A percentile compares a stretch with the other conserved stretches of the same genome.
These are phyloP conservation scores for Claviceps sorghi DNA, from an alignment of 2,329 filamentous ascomycete genomes.

Conservation along the genomic window DNA sequence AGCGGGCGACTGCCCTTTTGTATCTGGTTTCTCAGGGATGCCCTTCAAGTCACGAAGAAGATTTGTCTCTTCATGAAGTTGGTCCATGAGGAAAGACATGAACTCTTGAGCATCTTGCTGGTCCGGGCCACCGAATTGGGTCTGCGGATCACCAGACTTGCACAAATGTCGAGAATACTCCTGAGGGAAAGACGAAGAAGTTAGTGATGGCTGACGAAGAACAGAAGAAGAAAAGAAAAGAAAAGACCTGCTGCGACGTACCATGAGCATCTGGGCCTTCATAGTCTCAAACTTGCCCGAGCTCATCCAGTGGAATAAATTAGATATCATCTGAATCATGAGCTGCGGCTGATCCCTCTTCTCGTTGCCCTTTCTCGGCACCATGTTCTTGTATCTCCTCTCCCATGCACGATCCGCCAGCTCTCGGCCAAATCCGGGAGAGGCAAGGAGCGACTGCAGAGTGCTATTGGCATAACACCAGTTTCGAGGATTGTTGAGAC, in stretches of 20 bases:
- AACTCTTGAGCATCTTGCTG: slow-evolving; percentile 94
- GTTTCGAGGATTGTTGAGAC: slow-evolving; percentile 64
- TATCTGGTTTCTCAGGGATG: slow-evolving; percentile 17
- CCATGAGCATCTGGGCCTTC: slow-evolving; percentile 42
- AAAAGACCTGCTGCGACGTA: slow-evolving; percentile 25
- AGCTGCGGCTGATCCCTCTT: slow-evolving; percentile 39
- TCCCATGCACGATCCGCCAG: slow-evolving; percentile 44
- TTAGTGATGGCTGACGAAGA: not conserved
- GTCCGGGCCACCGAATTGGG: slow-evolving; percentile 51
- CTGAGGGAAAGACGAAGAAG: slow-evolving; percentile 16
- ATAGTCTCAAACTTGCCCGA: slow-evolving; percentile 35
- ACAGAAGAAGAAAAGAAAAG: not conserved
- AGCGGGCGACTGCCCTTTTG: slow-evolving; percentile 19
- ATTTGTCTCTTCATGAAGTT: slow-evolving; percentile 79
- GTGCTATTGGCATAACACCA: slow-evolving; percentile 92
- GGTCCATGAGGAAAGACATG: slow-evolving; percentile 65
- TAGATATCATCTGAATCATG: slow-evolving; percentile 44
- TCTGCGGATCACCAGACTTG: slow-evolving; percentile 13
- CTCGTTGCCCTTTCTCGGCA: slow-evolving; percentile 49
- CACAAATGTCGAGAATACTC: slow-evolving; percentile 37
- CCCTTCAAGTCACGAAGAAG: slow-evolving; percentile 28
- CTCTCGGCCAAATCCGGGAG: slow-evolving; percentile 51
- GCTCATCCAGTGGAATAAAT: slow-evolving; percentile 42
- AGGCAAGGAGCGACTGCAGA: slow-evolving; percentile 68
- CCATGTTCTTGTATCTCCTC: slow-evolving; percentile 41